Base-by-base conservation (phyloP, 495 filamentous ascomycete genomes). In the Penicillium lividum region DNA sequence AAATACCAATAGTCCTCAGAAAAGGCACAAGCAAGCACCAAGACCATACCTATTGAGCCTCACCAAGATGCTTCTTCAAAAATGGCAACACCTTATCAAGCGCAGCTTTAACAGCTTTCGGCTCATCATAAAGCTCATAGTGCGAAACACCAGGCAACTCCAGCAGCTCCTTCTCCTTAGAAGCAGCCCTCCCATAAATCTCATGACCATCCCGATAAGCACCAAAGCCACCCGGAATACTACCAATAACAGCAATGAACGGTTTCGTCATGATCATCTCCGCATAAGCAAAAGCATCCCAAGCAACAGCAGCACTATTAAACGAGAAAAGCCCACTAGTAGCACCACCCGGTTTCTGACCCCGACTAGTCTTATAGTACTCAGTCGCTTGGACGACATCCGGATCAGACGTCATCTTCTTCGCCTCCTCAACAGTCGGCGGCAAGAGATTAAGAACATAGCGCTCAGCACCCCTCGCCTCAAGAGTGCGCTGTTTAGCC, bases 101-200 rank as follows among this genome's bases (percentile, higher is more conserved):
- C 43, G 63, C 63, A 30, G 60, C 50, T 36, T 66, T 54, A 7
- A 58, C 57, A 43, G 63, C 63, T 22, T 66, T 49, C 3, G 59
- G 56, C 53, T 66, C 56, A 40, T 66, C 63, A 40, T 66, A 66
- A 18, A 66, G 54, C 60, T 51, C 54, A 18, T 66, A 66, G 28
- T 66, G 63, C 18, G 60, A 60, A 22, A 58, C 33, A 1, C 63
- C 63, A 16, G 63, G 63, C 0, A 66, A 49, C 15, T 60, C 56
- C 7, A 63, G 45, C 8, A 63, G 5, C 5, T 43, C 10, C 42
- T 66, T 66, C 40, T 66, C 60, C 54, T 50, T 54, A 15, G 60
- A 63, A 5, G 9, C 63, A 33, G 63, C 60, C 1, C 63, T 57
- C 2, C 43, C 53, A 38, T 66, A 45, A 25, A 66, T 66, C 38